Conservation (phyloP, 192 early-diverging fungal genomes). For the Gorgonomyces haynaldii region DNA sequence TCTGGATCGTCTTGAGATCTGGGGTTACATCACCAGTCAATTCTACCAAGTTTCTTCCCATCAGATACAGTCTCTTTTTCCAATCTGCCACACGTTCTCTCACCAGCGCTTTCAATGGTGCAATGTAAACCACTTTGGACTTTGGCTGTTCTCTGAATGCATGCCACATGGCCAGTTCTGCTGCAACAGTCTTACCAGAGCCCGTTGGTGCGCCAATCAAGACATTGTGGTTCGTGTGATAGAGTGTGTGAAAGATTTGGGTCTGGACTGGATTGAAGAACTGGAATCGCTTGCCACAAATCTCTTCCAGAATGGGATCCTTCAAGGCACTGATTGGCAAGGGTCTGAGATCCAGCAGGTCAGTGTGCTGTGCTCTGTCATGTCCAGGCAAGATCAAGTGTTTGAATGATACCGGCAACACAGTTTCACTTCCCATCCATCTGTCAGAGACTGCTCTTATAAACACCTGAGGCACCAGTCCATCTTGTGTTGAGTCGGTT, state of each 20-base stretch:
- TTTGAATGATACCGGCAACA: slow-evolving; percentile 78
- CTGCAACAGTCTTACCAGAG: slow-evolving; percentile 94
- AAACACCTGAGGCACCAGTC: slow-evolving; percentile 81
- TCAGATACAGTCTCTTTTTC: slow-evolving; percentile 56
- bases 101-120: slow-evolving; percentile 95
- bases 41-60: slow-evolving; percentile 81
- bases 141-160: slow-evolving; percentile 73
- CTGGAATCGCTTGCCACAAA: slow-evolving; percentile 73
- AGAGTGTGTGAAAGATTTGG: slow-evolving; percentile 96
- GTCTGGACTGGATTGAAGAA: slow-evolving; percentile 99
- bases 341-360: slow-evolving; percentile 85
- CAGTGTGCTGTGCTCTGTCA: slow-evolving; percentile 70
- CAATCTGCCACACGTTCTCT: slow-evolving; percentile 88
- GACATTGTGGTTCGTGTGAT: slow-evolving; percentile 70
- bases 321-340: slow-evolving; percentile 77
- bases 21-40: slow-evolving; percentile 94
- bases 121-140: slow-evolving; percentile 92
- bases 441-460: slow-evolving; percentile 88
- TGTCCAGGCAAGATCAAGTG: slow-evolving; percentile 82
- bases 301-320: slow-evolving; percentile 70
- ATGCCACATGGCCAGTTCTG: slow-evolving; percentile 87
- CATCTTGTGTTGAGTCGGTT: slow-evolving; percentile 44
- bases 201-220: slow-evolving; percentile 95
- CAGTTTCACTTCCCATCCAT: slow-evolving; percentile 86
- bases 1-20: slow-evolving; percentile 71